Base-by-base conservation (phyloP, 73 alveolate genomes). In the Paramecium bursaria region DNA sequence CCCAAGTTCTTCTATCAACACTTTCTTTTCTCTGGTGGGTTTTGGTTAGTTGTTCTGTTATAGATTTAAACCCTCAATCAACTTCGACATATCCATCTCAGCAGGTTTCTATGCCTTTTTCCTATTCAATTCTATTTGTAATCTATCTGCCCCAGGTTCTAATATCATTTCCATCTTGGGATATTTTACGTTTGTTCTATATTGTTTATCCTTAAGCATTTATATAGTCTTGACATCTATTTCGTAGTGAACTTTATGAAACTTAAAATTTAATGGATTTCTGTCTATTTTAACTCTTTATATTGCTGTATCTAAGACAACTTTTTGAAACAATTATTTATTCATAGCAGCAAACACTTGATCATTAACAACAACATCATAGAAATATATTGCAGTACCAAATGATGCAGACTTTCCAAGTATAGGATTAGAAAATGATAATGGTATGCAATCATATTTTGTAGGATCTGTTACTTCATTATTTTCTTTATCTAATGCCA, bases 401-500 rank as follows among this genome's bases (percentile, higher is more conserved):
- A 33, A 67, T 2, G 82, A 67, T n/a, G 53, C 21, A 17, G 82
- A 67, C 14, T 67, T 67, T 3, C 53, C 60, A 67, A 67, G 19
- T 39, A 39, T 14, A 9, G 33, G 50, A 19, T 35, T 35, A 1
- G 33, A 33, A 0, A 67, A 21, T 17, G 82, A 67, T 0, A 67
- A 57, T 11, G 82, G 82, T 2, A 67, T 67, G 14, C 33, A 15
- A 67, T 67, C 44, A 39, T 39, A 67, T 67, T 33, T 15, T 15
- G 33, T 7, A 31, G 82, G 82, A 42, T 67, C 50, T 21, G 33
- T 57, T 35, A 57, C 44, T 31, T 33, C 33, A 9, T 39, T 35
- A 42, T 67, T 57, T 39, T 67, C 44, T 42, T 42, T 67, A 39
- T 67, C 82, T 2, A 67, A 39, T 13, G 82, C 82, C 27, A 53